phyloP scores from a whole-genome alignment of 164 flowering plant genomes.

The Stephania japonica region DNA sequence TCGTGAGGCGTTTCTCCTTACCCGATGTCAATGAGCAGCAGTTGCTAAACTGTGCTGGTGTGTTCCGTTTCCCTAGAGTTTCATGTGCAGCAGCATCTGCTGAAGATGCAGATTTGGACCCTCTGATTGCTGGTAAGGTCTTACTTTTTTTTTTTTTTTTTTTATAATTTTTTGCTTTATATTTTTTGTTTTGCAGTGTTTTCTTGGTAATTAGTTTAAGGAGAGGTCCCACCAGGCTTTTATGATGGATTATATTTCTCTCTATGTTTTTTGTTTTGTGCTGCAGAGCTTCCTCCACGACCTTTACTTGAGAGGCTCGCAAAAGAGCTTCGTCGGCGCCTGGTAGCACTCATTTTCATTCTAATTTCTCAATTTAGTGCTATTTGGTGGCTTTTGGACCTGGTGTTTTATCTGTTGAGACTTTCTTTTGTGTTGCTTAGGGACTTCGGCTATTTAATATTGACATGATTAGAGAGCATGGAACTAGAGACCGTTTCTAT shows the following conservation, averaged over 20 bases:
- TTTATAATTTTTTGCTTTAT: background rate
- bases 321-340: slow-evolving; percentile 69
- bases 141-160: background rate
- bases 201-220: background rate
- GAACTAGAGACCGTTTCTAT: slow-evolving; percentile 58
- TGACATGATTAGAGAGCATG: slow-evolving; percentile 84
- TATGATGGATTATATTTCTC: background rate
- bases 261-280: background rate
- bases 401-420: background rate
- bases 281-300: slow-evolving; percentile 89
- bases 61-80: slow-evolving; percentile 79
- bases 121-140: slow-evolving; percentile 71
- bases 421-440: slow-evolving; percentile 25
- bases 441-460: slow-evolving; percentile 85
- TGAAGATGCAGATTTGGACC: slow-evolving; percentile 92
- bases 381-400: background rate
- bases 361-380: background rate
- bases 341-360: slow-evolving; percentile 37
- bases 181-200: background rate
- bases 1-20: slow-evolving; percentile 85
- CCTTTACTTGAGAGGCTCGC: slow-evolving; percentile 86
- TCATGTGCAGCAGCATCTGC: slow-evolving; percentile 98
- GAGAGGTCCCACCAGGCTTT: background rate
- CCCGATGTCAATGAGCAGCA: slow-evolving; percentile 72
- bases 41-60: slow-evolving; percentile 55